A percentile compares a stretch with the other conserved stretches of the same genome.
Evolutionary conservation across 2,329 filamentous ascomycete genomes (phyloP).

Genomic region (Aspergillus pseudoterreus): DNA sequence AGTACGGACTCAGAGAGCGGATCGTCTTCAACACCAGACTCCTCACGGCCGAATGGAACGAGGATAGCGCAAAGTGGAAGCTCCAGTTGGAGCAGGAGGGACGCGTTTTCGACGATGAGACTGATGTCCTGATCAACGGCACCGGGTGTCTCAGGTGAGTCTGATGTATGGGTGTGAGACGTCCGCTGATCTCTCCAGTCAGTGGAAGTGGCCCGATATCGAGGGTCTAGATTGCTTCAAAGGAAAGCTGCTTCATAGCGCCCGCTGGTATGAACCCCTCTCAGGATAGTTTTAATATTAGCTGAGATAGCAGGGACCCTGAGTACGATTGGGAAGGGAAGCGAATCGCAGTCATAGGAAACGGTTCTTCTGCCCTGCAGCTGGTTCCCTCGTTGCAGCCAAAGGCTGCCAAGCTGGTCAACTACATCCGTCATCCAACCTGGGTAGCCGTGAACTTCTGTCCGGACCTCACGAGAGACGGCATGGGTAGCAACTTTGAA

Average conservation of each 20-base stretch:
- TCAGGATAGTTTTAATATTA: no score
- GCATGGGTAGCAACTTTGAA: slow-evolving; percentile 18
- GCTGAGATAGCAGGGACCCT: slow-evolving; percentile 21
- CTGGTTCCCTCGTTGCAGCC: slow-evolving; percentile 17
- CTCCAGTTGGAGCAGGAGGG: slow-evolving; percentile 13
- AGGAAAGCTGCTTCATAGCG: slow-evolving; percentile 35
- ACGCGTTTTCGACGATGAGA: slow-evolving; percentile 16
- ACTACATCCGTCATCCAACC: slow-evolving; percentile 27
- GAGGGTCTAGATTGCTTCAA: slow-evolving; percentile 25
- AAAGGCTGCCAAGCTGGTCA: slow-evolving; percentile 19
- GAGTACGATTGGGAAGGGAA: slow-evolving; percentile 20
- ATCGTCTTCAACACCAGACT: slow-evolving; percentile 36
- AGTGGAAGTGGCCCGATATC: slow-evolving; percentile 21
- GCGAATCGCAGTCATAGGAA: slow-evolving; percentile 31
- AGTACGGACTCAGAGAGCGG: slow-evolving; percentile 38
- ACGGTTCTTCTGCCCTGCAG: slow-evolving; percentile 30
- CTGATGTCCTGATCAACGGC: slow-evolving; percentile 26
- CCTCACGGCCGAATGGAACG: slow-evolving; percentile 36
- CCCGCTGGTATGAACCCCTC: slow-evolving; percentile 24
- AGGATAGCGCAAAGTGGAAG: slow-evolving; percentile 16
- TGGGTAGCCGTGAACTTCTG: slow-evolving; percentile 23
- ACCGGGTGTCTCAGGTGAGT: slow-evolving; percentile 22
- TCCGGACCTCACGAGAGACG: slow-evolving; percentile 20
- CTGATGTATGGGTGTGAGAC: neutral
- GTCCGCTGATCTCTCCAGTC: slow-evolving; percentile 6